A percentile compares a stretch with the other conserved stretches of the same genome.
Conservation (phyloP, 1,284 basidiomycete species). For the Hemileia vastatrix region DNA sequence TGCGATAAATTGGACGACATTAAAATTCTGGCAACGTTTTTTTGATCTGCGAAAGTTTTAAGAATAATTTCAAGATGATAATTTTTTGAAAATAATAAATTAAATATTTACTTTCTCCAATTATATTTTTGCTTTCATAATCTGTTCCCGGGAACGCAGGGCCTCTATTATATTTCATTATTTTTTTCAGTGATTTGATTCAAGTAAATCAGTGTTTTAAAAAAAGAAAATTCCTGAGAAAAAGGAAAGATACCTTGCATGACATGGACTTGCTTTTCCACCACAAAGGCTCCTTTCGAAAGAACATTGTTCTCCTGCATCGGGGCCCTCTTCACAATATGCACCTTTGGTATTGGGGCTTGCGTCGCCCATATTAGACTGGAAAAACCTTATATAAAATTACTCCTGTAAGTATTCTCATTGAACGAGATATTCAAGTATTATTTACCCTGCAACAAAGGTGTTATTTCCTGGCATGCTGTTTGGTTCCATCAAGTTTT, state of each 20-base stretch:
- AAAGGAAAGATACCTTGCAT: neutral
- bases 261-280: neutral
- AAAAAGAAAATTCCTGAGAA: neutral
- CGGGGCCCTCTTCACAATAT: slow-evolving; percentile 63
- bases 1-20: neutral
- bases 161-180: neutral
- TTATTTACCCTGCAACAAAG: slow-evolving; percentile 60
- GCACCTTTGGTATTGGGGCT: slow-evolving; percentile 50
- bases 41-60: neutral
- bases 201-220: neutral
- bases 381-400: slow-evolving; percentile 4
- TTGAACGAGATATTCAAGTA: neutral
- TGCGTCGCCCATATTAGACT: slow-evolving; percentile 62
- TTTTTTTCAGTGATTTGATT: neutral
- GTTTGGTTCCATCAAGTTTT: slow-evolving; percentile 56
- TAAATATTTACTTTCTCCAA: neutral
- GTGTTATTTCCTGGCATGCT: slow-evolving; percentile 58
- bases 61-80: neutral
- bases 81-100: neutral
- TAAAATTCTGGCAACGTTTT: neutral
- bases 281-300: slow-evolving; percentile 4
- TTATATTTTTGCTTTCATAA: slow-evolving; percentile 6
- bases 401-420: neutral
- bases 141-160: neutral
- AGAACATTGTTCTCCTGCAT: slow-evolving; percentile 56